Base-by-base conservation (phyloP, 345 rosid genomes). In the Murraya koenigii region DNA sequence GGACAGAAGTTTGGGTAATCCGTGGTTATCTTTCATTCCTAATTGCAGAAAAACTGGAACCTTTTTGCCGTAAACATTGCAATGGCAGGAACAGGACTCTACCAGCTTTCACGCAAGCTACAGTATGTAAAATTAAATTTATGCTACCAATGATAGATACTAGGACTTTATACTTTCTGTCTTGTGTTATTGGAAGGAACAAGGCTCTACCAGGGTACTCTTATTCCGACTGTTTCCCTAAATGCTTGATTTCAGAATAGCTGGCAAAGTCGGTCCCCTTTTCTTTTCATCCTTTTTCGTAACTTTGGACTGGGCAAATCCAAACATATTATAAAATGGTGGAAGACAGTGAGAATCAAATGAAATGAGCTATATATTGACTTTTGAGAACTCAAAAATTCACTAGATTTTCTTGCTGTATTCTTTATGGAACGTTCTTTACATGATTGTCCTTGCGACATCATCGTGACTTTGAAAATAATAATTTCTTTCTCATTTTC, bases 21-120 rank as follows among this genome's bases (percentile, higher is more conserved):
- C 28, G 68, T 60, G 17, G 35, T 65, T 41, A 70, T 70, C 52
- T 38, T 54, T 10, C 71, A 55, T 72, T 76, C 47, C 49, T 41
- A 76, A 81, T 79, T 84, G 77, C 90, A 93, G 99, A 91, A 93
- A 87, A 93, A 95, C 84, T 95, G 98, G 99, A 95, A 93, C 83
- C 96, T 95, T 66, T 90, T 92, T 60, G 87, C 97, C 44, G 97
- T 94, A 69, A 96, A 92, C 69, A 71, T 94, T 72, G 97, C 89
- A 44, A 96, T 91, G 97, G 94, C 94, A 2, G 90, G 86, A 70
- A 94, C 99, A 2, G 97, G 98, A 73, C 66, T 94, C 30, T 94
- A 91, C 81, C 99, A 96, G 84, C 91, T 96, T 66, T 25, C 90
- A 8, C 95, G 98, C 76, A 94, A 92, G 86, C 75, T 94, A 5